Base-by-base conservation (phyloP, 2,329 filamentous ascomycete genomes). In the Lasiodiplodia theobromae region DNA sequence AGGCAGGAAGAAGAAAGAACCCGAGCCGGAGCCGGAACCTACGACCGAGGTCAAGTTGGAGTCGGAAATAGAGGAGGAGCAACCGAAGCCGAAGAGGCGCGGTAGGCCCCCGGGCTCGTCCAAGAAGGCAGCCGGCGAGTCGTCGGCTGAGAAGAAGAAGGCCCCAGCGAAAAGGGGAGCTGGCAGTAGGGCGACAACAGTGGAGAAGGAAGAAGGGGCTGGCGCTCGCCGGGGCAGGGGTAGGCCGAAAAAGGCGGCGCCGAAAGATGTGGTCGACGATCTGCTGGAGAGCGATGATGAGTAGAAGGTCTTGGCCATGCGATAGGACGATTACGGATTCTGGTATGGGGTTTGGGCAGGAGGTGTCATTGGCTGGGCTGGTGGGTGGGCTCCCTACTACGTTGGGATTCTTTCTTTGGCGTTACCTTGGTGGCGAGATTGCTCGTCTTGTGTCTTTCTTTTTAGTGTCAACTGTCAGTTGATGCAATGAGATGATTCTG, bases 241-340 rank as follows among this genome's bases (percentile, higher is more conserved):
- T 2, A 68, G 66, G 54, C 56, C 56, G 21, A 51, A 25, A 49
- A 66, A 47, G 14, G 57, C 57, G 57, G 23, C 54, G 66, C 52
- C 38, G 47, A 68, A 51, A 38, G 67, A 68, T 58, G 54, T 65
- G n/a, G 67, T 68, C 5, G 67, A 68, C 52, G 67, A 65, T 28
- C 40, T 68, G 67, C n/a, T 68, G 21, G 58, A 64, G 12, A 67
- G 65, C 14, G 65, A 67, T 52, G 65, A 56, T 28, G 65, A 67
- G 53, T 66, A 66, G 40, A 18, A 5, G 21, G 38, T 4, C 21
- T 58, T n/a, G 57, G 44, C 4, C 44, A 21, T 47, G 7, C 44
- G n/a, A 10, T 47, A n/a, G 18, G 44, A 21, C 44, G 44, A 21
- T 47, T 8, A 47, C 8, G 18, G 18, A 4, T n/a, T 47, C 21